Base-by-base conservation (phyloP, 148 eudicot species). In the Bassia scoparia region DNA sequence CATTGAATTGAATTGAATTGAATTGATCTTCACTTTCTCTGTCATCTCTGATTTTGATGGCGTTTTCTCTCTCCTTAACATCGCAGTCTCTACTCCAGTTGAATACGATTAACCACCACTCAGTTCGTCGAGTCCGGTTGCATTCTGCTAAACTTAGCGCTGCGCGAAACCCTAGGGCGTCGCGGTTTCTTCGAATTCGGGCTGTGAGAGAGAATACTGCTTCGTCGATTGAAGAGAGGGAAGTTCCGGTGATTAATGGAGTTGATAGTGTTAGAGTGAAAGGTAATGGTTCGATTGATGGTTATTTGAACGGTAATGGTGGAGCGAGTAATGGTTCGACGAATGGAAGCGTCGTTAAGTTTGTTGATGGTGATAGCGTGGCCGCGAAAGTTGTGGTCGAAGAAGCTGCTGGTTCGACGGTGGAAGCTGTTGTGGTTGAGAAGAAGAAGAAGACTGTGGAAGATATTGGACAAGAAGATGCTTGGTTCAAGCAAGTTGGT, bases 381-480 rank as follows among this genome's bases (percentile, higher is more conserved):
- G 85, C 61, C 60, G 74, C 26, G 59, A 73, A 21, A 30, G 64
- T 9, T 27, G 70, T 55, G 26, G 79, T 54, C 13, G 84, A 38
- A 41, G 78, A 43, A 26, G 83, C 74, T 27, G 53, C 27, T 41
- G 43, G 6, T 1, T n/a, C 30, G 3, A 41, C 38, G 49, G 68
- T 64, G 29, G 31, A 23, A 38, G 30, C 23, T 23, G 26, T 31
- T 43, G 78, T 72, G 29, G 31, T 71, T 76, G 38, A 69, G 83
- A 79, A 43, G 80, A 69, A 52, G 76, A 90, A 89, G 86, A 86
- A 82, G 84, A 88, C 78, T 52, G 79, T 96, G 41, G 99, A 96
- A 79, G 94, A 96, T 48, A 96, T 96, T 84, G 99, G 99, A 12
- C 97, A 96, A 49, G 99, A 96, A 82, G 99, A 92, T 20, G 97